Conservation (phyloP, 1,284 basidiomycete genomes). For the Paramarasmius palmivorus region DNA sequence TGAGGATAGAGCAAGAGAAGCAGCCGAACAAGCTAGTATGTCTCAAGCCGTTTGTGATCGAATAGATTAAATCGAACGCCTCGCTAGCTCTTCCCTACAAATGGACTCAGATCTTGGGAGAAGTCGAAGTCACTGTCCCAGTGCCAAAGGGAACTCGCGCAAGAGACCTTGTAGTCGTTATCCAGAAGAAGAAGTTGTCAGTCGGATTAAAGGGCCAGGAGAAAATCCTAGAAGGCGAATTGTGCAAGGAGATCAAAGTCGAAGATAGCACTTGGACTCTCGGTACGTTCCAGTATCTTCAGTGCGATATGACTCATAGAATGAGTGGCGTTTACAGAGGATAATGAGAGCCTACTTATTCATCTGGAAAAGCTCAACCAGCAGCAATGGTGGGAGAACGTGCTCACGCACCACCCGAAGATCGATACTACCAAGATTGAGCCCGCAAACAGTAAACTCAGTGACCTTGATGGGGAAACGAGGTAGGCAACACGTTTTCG, state of each 20-base stretch:
- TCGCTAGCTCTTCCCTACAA: slow-evolving; percentile 81
- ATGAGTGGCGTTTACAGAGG: slow-evolving; percentile 53
- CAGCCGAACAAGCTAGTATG: slow-evolving; percentile 83
- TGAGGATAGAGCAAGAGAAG: slow-evolving; percentile 68
- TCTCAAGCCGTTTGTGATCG: slow-evolving; percentile 18
- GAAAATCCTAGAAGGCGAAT: slow-evolving; percentile 85
- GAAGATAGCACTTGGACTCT: slow-evolving; percentile 98
- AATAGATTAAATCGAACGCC: slow-evolving; percentile 20
- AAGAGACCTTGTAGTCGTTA: slow-evolving; percentile 73
- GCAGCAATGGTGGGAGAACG: slow-evolving; percentile 97
- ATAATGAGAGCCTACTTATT: slow-evolving; percentile 70
- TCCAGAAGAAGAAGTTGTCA: slow-evolving; percentile 82
- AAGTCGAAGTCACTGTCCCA: slow-evolving; percentile 82
- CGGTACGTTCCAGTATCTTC: slow-evolving; percentile 56
- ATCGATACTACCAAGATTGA: slow-evolving; percentile 97
- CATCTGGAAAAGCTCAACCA: slow-evolving; percentile 89
- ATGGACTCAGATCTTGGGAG: slow-evolving; percentile 91
- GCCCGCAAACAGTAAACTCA: slow-evolving; percentile 93
- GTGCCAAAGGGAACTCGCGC: slow-evolving; percentile 87
- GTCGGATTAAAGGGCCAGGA: slow-evolving; percentile 87
- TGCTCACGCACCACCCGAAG: slow-evolving; percentile 93
- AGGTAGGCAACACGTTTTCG: slow-evolving; percentile 48
- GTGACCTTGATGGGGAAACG: slow-evolving; percentile 93
- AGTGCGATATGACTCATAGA: slow-evolving; percentile 6
- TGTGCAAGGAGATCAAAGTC: slow-evolving; percentile 91